Base-by-base conservation (phyloP, 345 rosid genomes). In the Citrus sinensis region DNA sequence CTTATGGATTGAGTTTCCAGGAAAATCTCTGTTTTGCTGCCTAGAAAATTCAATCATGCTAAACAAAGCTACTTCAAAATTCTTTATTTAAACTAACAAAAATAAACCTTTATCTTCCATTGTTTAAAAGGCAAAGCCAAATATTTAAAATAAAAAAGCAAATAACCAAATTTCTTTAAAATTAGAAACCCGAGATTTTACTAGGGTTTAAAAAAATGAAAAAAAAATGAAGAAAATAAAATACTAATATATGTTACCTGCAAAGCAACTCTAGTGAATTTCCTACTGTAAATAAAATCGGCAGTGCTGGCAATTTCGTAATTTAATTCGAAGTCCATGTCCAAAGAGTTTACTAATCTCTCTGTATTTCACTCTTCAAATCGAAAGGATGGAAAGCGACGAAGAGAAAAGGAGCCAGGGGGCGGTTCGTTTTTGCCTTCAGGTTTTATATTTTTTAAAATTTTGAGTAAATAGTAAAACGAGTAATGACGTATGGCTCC, bases 291-390 rank as follows among this genome's bases (percentile, higher is more conserved):
- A 61, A 93, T 93, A 89, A 91, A 93, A 84, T 87, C 90, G n/a
- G 87, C 91, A 2, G 98, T 89, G 22, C 82, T 88, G 40, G 73
- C 76, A 51, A 92, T 89, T 56, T 95, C 98, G 81, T 87, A 89
- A 58, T 66, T 82, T 20, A 84, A 81, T 61, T 92, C 91, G 22
- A 93, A 80, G 54, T 90, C 95, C 92, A 89, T 86, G 35, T 74
- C 84, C 49, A 17, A 17, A 32, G 5, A 17, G 4, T 37, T 0
- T 2, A 62, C 25, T n/a, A 19, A 34, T 65, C 10, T 34, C 69
- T 32, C 69, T 46, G 54, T 24, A 65, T 14, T 19, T 16, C 60
- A 29, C 37, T 29, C 10, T 30, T 54, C 11, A 24, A 7, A 25
- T 55, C 11, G 14, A 7, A 27, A 70, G 10, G 11, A 34, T 24